Evolutionary conservation across 345 rosid species (phyloP).

Genomic region (Bruguiera parviflora): DNA sequence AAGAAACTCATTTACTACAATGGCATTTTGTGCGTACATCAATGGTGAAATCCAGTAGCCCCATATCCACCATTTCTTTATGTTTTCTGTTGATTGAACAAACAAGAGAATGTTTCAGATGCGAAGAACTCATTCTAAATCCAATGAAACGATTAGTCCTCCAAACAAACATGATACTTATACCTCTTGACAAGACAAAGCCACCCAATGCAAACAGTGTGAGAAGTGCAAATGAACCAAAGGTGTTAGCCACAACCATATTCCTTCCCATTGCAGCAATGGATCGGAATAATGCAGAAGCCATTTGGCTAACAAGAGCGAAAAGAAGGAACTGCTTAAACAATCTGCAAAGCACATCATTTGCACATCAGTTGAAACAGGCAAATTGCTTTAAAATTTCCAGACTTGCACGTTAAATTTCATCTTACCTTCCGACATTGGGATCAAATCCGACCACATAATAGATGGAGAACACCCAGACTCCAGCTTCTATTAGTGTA

Average conservation of each 20-base stretch:
- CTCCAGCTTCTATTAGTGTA: conserved; percentile 52
- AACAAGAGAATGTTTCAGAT: neutral
- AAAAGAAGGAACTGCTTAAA: conserved; percentile 68
- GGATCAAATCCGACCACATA: conserved; percentile 80
- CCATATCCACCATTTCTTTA: conserved; percentile 93
- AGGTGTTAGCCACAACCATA: conserved; percentile 58
- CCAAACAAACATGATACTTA: conserved; percentile 2
- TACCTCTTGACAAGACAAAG: conserved; percentile 56
- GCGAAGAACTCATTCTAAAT: neutral
- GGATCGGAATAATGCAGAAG: conserved; percentile 58
- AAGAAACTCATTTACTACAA: conserved; percentile 63
- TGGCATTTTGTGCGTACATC: conserved; percentile 77
- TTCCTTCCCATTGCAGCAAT: conserved; percentile 57
- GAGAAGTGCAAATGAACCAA: conserved; percentile 60
- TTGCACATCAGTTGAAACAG: neutral
- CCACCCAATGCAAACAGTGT: conserved; percentile 61
- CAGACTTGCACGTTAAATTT: neutral
- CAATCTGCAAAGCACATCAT: conserved; percentile 37
- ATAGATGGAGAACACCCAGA: conserved; percentile 60
- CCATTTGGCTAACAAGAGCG: conserved; percentile 50
- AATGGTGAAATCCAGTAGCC: conserved; percentile 79
- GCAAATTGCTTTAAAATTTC: neutral
- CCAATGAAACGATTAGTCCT: neutral
- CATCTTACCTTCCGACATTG: conserved; percentile 55
- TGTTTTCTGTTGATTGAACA: conserved; percentile 38